Percentiles rank a stretch among this genome's conserved stretches.
Evolutionary conservation across 2,329 filamentous ascomycete species (phyloP).

Genomic region (Diaporthe helianthi): DNA sequence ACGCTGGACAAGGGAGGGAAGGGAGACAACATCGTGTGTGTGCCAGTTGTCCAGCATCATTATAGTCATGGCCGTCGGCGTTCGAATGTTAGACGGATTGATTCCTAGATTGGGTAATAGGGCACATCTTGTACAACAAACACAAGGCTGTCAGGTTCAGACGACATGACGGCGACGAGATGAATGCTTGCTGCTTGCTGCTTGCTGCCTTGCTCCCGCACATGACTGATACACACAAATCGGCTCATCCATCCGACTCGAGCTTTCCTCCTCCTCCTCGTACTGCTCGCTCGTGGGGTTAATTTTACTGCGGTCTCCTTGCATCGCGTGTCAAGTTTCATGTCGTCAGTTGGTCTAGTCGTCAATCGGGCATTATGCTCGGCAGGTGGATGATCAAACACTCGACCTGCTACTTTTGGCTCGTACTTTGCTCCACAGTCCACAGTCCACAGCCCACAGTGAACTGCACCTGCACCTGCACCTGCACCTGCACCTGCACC

Average conservation of each 20-base stretch:
- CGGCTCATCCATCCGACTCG: slow-evolving; percentile 17
- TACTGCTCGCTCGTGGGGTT: slow-evolving; percentile 5
- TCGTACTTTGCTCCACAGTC: slow-evolving; percentile 25
- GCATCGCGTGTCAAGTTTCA: slow-evolving; percentile 36
- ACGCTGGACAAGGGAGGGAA: slow-evolving; percentile 3
- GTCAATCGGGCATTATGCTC: slow-evolving; percentile 33
- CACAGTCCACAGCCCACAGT: too few species aligned
- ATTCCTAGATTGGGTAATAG: background rate
- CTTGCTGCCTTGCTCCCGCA: background rate
- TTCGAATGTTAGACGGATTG: too few species aligned
- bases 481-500: background rate
- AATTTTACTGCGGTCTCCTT: slow-evolving; percentile 18
- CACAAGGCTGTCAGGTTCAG: slow-evolving; percentile 3
- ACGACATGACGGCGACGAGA: slow-evolving; percentile 12
- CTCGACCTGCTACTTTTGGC: slow-evolving; percentile 29
- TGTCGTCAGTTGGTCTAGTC: slow-evolving; percentile 18
- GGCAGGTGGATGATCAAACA: slow-evolving; percentile 33
- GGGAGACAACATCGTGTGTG: slow-evolving; percentile 1
- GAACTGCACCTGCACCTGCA: background rate
- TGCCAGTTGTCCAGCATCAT: background rate
- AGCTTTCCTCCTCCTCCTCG: background rate
- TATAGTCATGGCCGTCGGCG: background rate
- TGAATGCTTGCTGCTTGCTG: background rate
- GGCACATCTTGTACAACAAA: background rate
- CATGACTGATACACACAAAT: background rate